A percentile compares a stretch with the other conserved stretches of the same genome.
Evolutionary conservation across 2,329 filamentous ascomycete species (phyloP).

Genomic region (Cladosporium halotolerans): DNA sequence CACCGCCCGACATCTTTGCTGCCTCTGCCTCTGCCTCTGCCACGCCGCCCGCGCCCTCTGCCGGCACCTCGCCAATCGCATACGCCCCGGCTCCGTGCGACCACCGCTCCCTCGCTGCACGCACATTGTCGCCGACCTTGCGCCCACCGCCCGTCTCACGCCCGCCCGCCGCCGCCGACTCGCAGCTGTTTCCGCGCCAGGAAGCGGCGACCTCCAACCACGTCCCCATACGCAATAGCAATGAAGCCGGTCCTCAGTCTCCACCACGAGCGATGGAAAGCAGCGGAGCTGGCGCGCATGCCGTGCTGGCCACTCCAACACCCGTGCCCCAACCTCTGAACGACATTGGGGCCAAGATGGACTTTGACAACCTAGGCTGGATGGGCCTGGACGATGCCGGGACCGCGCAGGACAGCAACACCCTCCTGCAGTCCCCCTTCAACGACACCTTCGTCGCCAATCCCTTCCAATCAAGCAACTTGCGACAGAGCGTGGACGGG

Average conservation of each 20-base stretch:
- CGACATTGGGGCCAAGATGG: neutral
- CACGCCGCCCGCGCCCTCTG: too few relatives aligned
- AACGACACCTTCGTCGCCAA: constrained; percentile 8
- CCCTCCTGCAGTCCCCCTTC: constrained; percentile 4
- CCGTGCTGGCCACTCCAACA: constrained; percentile 12
- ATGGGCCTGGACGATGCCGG: constrained; percentile 8
- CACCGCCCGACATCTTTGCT: too few relatives aligned
- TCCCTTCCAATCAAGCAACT: constrained; percentile 14
- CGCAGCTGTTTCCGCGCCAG: constrained; percentile 8
- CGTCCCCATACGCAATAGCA: constrained; percentile 12
- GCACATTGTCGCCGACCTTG: neutral
- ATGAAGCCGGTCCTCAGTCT: constrained; percentile 19
- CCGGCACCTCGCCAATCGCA: neutral
- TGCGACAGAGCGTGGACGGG: constrained; percentile 12
- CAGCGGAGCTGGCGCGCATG: constrained; percentile 20
- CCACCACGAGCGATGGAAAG: constrained; percentile 22
- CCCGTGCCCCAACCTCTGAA: constrained; percentile 5
- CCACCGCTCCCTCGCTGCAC: neutral
- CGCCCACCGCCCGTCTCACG: neutral
- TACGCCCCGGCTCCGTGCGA: neutral
- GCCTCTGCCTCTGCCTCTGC: too few relatives aligned
- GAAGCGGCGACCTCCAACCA: constrained; percentile 3
- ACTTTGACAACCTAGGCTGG: constrained; percentile 7
- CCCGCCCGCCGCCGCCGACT: neutral
- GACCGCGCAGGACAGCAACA: neutral